Evolutionary conservation across 169 alveolate genomes (phyloP).

Genomic region (Pseudocohnilembus persalinus): DNA sequence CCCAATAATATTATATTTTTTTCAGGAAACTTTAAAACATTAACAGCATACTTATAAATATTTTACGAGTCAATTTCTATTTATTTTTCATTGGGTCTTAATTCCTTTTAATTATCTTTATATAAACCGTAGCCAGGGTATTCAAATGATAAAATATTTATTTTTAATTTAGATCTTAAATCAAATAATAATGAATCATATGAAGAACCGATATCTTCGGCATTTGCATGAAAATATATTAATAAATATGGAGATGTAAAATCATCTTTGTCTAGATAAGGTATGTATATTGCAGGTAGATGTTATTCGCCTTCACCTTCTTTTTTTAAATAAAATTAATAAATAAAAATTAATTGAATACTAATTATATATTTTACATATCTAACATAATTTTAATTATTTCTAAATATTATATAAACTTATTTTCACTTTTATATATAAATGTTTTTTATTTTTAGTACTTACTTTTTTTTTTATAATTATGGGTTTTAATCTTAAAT

Average conservation of each 20-base stretch:
- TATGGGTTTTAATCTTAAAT: neutral
- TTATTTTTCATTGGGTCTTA: neutral
- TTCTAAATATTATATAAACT: neutral
- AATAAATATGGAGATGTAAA: constrained; percentile 1
- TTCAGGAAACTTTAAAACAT: neutral
- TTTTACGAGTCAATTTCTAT: neutral
- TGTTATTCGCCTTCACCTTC: too few relatives aligned
- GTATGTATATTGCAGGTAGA: constrained; percentile 1
- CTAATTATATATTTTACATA: too few relatives aligned
- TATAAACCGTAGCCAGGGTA: constrained; percentile 5
- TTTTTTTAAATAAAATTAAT: neutral
- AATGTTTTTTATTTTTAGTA: too few relatives aligned
- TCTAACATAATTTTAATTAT: neutral
- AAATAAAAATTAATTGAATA: neutral
- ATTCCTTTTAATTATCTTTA: too few relatives aligned
- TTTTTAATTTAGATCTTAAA: neutral
- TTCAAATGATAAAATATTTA: neutral
- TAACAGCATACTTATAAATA: neutral
- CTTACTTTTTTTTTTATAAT: neutral
- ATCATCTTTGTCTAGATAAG: neutral
- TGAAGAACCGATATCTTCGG: constrained; percentile 2
- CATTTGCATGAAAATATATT: constrained; percentile 14
- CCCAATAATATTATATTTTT: neutral
- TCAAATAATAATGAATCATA: constrained; percentile 4
- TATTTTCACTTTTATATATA: neutral